These are phyloP conservation scores for Schwanniomyces polymorphus DNA, from an alignment of 805 yeast species.

Conservation along the genomic window DNA sequence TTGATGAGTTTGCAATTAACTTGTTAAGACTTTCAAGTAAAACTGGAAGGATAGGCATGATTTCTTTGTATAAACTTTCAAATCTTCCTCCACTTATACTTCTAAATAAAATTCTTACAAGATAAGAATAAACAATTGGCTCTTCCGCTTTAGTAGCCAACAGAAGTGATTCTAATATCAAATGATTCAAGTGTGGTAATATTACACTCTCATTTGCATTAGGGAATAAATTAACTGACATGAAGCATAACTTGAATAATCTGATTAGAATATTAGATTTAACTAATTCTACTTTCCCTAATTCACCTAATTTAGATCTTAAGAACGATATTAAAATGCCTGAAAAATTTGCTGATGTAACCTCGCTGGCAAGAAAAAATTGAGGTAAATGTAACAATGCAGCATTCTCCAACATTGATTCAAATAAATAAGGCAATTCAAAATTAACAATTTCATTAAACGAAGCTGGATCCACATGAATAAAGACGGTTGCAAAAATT, in stretches of 20 bases:
- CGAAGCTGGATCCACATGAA: conserved; percentile 92
- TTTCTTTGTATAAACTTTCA: conserved; percentile 88
- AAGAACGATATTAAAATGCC: conserved; percentile 79
- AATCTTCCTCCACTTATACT: conserved; percentile 97
- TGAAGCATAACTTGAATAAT: conserved; percentile 87
- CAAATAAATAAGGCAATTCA: conserved; percentile 76
- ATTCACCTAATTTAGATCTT: conserved; percentile 65
- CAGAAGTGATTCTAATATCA: conserved; percentile 78
- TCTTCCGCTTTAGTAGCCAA: conserved; percentile 84
- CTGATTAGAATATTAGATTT: conserved; percentile 81
- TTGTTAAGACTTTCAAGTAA: conserved; percentile 82
- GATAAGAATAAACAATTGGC: conserved; percentile 85
- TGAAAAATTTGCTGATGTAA: conserved; percentile 90
- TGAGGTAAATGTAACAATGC: conserved; percentile 90
- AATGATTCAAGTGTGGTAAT: conserved; percentile 80
- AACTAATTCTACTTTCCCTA: conserved; percentile 78
- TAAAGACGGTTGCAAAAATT: conserved; percentile 87
- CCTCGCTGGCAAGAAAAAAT: conserved; percentile 88
- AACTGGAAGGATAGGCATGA: conserved; percentile 86
- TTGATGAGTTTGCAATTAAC: conserved; percentile 76
- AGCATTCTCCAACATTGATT: conserved; percentile 77
- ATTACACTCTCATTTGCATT: conserved; percentile 82
- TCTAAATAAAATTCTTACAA: conserved; percentile 85
- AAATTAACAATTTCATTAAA: conserved; percentile 87
- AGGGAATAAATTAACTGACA: conserved; percentile 94